Evolutionary conservation across 495 filamentous ascomycete species (phyloP), one percentile per base, ranked within the genome.

Genomic region (Cudoniella acicularis): DNA sequence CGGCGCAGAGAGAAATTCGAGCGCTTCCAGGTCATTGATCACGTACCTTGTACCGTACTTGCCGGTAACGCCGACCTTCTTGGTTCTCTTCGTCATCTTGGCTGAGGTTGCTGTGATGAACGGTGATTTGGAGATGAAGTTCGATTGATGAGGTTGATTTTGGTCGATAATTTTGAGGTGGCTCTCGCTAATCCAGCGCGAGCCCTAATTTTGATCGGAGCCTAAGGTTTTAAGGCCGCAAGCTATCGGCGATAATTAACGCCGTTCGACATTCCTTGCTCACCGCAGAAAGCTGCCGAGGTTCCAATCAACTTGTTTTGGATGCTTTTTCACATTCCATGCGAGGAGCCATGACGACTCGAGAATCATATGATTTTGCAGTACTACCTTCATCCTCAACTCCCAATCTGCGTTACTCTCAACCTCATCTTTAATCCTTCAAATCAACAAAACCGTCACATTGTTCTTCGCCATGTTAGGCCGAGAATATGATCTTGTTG

Each of bases 61-160:
- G 60, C 71, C 83, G 81, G 81, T 84, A 66, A 84, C 80, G 70
- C 92, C 91, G 89, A 96, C 92, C 89, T 96, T 96, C 88, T 96
- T 96, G 55, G 91, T 96, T 80, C 91, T 85, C 82, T 96, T 96
- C 71, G 91, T 93, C 91, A 96, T 96, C 75, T 86, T 91, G 83
- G 73, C 75, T 55, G 58, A 52, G 57, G 57, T 63, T 66, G 66
- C 57, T 63, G 63, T 64, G 67, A 63, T 61, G 56, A 59, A 62
- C 57, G 54, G 17, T 52, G 46, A 16, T 50, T 74, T 72, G 64
- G 64, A 46, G 26, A 60, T 47, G 49, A 43, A 47, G 53, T 49
- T 48, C 42, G 25, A 49, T 58, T 36, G 50, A 36, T 24, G 48
- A 20, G 18, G 64, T 61, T 54, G 56, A 58, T 25, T 58, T 64